Evolutionary conservation across 306 rosid species (phyloP).

Genomic region (Acmispon strigosus): DNA sequence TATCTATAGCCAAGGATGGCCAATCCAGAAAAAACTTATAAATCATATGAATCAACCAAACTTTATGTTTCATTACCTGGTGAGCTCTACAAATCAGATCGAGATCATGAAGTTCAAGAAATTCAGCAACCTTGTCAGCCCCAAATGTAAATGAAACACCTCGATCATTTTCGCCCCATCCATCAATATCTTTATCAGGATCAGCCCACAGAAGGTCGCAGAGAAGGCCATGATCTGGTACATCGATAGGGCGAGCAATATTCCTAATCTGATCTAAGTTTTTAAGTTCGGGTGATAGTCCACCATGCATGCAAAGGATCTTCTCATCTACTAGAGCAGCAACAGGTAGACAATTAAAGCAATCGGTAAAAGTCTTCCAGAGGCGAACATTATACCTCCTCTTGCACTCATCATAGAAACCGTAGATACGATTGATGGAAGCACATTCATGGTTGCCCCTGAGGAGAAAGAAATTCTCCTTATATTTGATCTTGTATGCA

Average conservation of each 20-base stretch:
- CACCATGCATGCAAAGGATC: slow-evolving; percentile 91
- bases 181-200: slow-evolving; percentile 81
- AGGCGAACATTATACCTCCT: slow-evolving; percentile 75
- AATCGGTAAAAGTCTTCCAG: slow-evolving; percentile 80
- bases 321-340: slow-evolving; percentile 82
- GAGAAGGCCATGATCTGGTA: slow-evolving; percentile 81
- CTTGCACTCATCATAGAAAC: slow-evolving; percentile 85
- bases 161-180: slow-evolving; percentile 89
- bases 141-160: slow-evolving; percentile 87
- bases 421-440: slow-evolving; percentile 79
- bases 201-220: slow-evolving; percentile 89
- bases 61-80: slow-evolving; percentile 43
- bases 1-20: not conserved
- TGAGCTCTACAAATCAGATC: slow-evolving; percentile 82
- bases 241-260: slow-evolving; percentile 79
- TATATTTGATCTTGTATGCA: slow-evolving; percentile 77
- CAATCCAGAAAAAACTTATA: not conserved
- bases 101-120: slow-evolving; percentile 70
- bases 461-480: slow-evolving; percentile 82
- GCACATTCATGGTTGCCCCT: slow-evolving; percentile 90
- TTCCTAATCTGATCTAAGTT: slow-evolving; percentile 66
- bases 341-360: slow-evolving; percentile 74
- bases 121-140: slow-evolving; percentile 74
- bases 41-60: slow-evolving; percentile 2
- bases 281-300: slow-evolving; percentile 69